phyloP scores from a whole-genome alignment of 1,284 basidiomycete species.

The Marasmius sp. region DNA sequence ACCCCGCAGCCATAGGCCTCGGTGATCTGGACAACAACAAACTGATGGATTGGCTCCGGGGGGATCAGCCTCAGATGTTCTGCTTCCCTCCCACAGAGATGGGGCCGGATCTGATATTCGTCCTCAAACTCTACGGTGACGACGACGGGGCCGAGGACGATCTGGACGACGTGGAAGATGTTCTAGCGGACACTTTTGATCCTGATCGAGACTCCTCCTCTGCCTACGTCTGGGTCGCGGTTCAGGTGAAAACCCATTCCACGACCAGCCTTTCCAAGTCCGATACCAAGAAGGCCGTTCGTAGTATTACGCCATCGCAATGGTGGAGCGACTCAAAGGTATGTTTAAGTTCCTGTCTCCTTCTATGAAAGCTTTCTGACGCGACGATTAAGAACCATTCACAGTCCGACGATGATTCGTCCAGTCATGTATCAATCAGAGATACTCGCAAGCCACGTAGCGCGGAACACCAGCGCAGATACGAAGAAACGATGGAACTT shows the following conservation, averaged over 20 bases:
- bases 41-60: not conserved
- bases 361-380: no score
- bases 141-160: not conserved
- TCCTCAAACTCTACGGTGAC: not conserved
- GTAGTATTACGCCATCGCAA: not conserved
- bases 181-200: no score
- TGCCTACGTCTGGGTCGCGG: slow-evolving; percentile 3
- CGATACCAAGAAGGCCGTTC: not conserved
- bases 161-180: no score
- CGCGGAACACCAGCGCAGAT: not conserved
- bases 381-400: no score
- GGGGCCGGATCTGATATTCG: slow-evolving; percentile 2
- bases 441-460: not conserved
- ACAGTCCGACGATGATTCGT: not conserved
- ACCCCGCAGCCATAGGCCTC: not conserved
- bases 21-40: not conserved
- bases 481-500: not conserved
- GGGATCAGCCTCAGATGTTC: not conserved
- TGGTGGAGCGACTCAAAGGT: no score
- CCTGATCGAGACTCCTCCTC: not conserved
- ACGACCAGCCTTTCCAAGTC: no score
- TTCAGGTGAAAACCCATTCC: not conserved
- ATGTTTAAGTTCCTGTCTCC: no score
- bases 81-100: not conserved
- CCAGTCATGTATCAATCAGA: not conserved